These are phyloP conservation scores for Mycena maculata DNA, from an alignment of 768 basidiomycete genomes.

Conservation along the genomic window DNA sequence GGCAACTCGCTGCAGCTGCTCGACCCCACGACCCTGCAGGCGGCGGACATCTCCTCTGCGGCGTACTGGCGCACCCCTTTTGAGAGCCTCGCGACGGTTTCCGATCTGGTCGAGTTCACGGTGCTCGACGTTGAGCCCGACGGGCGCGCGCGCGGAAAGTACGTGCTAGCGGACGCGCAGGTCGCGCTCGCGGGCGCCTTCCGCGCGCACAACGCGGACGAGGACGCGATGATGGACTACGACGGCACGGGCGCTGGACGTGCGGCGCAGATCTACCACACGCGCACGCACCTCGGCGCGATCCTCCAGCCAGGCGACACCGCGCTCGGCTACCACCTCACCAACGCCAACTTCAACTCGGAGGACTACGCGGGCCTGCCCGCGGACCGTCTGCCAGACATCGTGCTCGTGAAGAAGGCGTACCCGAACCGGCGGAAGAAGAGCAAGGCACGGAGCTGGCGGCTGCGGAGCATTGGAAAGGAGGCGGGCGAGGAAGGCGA, in stretches of 20 bases:
- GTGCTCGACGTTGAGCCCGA: conserved; percentile 95
- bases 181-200: conserved; percentile 89
- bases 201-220: conserved; percentile 49
- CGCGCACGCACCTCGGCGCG: conserved; percentile 94
- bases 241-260: conserved; percentile 60
- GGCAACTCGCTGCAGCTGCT: conserved; percentile 92
- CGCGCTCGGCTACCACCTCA: conserved; percentile 90
- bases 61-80: conserved; percentile 96
- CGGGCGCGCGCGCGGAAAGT: conserved; percentile 73
- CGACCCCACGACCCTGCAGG: conserved; percentile 88
- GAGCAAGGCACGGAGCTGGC: conserved; percentile 86
- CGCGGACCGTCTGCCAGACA: conserved; percentile 81
- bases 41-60: conserved; percentile 80
- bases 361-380: conserved; percentile 81
- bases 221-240: conserved; percentile 69
- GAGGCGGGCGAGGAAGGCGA: conserved; percentile 91
- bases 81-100: conserved; percentile 81
- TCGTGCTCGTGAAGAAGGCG: conserved; percentile 93
- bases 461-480: conserved; percentile 91
- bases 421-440: conserved; percentile 96
- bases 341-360: conserved; percentile 93
- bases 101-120: conserved; percentile 94
- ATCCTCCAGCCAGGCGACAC: conserved; percentile 94
- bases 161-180: conserved; percentile 84
- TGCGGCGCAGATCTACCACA: conserved; percentile 89